Base-by-base conservation (phyloP, 306 rosid genomes). In the Gleditsia sinensis region DNA sequence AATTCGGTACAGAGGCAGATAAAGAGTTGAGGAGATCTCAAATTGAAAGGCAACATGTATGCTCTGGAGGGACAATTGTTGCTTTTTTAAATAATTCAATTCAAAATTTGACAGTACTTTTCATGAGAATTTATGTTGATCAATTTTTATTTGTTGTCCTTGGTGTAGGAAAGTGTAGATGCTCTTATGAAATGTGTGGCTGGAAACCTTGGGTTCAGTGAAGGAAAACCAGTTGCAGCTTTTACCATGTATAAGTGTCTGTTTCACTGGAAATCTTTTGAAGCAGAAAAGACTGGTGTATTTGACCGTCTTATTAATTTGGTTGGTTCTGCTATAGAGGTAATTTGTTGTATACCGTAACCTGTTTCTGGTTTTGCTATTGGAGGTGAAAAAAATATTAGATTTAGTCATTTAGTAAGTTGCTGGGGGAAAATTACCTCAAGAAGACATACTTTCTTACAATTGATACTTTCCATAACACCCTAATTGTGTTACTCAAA, bases 191-290 rank as follows among this genome's bases (percentile, higher is more conserved):
- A 80, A 34, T 88, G 89, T 56, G 79, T 87, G 71, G 36, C 84
- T 51, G 75, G 82, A 78, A 83, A 92, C 75, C 83, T 92, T 64
- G 99, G 99, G 42, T 94, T 84, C 78, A 83, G 73, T 71, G 95
- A 87, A 59, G 99, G 93, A 75, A 90, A 94, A 88, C 96, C 99
- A 48, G 86, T 90, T 75, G 96, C 92, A 64, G 96, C 96, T 54
- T 84, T 87, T 81, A 87, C 91, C 74, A 72, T 90, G 45, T 92
- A 90, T 78, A 92, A 87, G 78, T 94, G 93, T 88, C 79, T 94
- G 34, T 81, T 94, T 36, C 93, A 94, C 81, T 94, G 99, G 99
- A 86, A 27, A 77, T 77, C 79, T 78, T 94, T 94, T 79, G 99
- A 94, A 92, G 91, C 92, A 27, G 98, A 94, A 63, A 88, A 85